Base-by-base conservation (phyloP, 345 rosid genomes). In the Euclidium syriacum region DNA sequence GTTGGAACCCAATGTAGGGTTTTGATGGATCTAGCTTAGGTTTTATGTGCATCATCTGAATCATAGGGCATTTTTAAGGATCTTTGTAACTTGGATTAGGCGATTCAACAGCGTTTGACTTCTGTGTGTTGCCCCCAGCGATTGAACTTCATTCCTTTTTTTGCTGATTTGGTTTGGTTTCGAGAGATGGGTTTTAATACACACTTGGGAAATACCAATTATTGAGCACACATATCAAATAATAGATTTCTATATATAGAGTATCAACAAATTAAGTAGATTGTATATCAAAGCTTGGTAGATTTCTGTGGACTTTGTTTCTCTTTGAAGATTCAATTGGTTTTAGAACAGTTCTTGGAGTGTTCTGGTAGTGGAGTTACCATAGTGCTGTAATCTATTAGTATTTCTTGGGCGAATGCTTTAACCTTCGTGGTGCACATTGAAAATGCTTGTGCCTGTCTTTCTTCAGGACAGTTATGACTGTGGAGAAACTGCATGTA, bases 1-100 rank as follows among this genome's bases (percentile, higher is more conserved):
- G 52, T 48, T 30, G 55, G 35, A 67, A 62, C 11, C 41, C 6
- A 27, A n/a, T n/a, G 52, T 34, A 41, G 9, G 23, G 23, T 29
- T 27, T 50, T 38, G 34, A 64, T 48, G 64, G 76, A 74, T 78
- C 74, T 74, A 63, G 63, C 61, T 38, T 4, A 38, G 52, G 58
- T 10, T 34, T 42, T 1, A 43, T 27, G 3, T 23, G 47, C 41
- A 14, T 46, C 24, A 35, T 43, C 17, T 66, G 29, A 46, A 46
- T 25, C 30, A 32, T 18, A 26, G 20, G 5, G 25, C 10, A 7
- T 11, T 38, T 44, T 38, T 44, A 5, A 47, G 55, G 24, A 19
- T 46, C 33, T 33, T 34, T 1, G 0, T 29, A 41, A 33, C 14
- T 29, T 49, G 26, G 29, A 3, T 49, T 59, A 7, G 3, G 9